Conservation (phyloP, 306 rosid genomes). For the Casuarina cunninghamiana region DNA sequence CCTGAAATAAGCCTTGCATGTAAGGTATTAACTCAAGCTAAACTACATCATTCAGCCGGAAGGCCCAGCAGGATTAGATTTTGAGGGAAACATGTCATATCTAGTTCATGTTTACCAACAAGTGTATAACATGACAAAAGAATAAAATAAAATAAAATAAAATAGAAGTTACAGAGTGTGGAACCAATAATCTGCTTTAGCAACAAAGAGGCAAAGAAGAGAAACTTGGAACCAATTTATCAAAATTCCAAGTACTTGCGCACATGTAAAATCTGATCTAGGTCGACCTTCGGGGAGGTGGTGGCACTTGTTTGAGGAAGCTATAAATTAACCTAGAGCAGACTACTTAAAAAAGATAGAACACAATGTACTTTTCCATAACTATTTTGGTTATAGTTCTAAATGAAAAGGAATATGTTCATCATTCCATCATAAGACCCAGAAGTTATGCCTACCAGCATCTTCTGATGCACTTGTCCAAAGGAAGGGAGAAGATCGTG, state of each 20-base stretch:
- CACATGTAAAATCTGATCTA: background rate
- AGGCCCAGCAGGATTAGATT: constrained; percentile 7
- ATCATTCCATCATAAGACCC: background rate
- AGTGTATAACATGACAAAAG: background rate
- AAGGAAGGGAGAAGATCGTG: background rate
- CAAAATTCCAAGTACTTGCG: background rate
- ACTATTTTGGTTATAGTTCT: constrained; percentile 1
- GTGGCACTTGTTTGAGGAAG: background rate
- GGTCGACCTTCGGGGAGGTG: background rate
- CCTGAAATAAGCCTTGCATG: constrained; percentile 48
- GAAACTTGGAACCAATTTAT: background rate
- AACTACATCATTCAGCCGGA: constrained; percentile 23
- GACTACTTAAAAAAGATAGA: constrained; percentile 9
- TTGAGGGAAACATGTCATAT: constrained; percentile 2
- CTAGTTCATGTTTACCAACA: constrained; percentile 3
- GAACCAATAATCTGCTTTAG: background rate
- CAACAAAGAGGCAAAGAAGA: constrained; percentile 1
- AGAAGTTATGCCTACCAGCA: background rate
- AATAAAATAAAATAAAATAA: background rate
- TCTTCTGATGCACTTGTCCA: background rate
- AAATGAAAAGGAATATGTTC: constrained; percentile 22
- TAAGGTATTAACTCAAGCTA: constrained; percentile 26
- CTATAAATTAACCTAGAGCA: constrained; percentile 9
- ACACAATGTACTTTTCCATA: background rate
- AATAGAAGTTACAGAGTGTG: background rate